Evolutionary conservation across 495 filamentous ascomycete genomes (phyloP).

Genomic region (Antarctomyces pellizariae): DNA sequence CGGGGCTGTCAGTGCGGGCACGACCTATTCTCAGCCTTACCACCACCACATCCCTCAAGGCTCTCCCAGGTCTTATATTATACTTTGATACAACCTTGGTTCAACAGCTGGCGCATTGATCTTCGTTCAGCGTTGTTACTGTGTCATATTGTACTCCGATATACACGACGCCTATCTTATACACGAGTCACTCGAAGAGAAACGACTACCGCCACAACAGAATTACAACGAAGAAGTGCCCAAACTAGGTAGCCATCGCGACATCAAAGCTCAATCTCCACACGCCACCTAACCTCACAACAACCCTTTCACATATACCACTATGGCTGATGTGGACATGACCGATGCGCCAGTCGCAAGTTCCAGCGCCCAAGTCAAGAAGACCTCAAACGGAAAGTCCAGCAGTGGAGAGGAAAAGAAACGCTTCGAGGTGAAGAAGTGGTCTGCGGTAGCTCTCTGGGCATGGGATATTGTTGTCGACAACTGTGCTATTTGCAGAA

Average conservation of each 20-base stretch:
- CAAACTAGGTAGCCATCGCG: background rate
- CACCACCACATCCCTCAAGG: no score
- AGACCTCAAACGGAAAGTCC: constrained; percentile 32
- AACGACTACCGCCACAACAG: background rate
- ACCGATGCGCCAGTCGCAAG: constrained; percentile 47
- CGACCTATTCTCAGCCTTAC: no score
- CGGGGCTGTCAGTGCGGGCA: no score
- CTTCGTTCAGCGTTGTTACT: no score
- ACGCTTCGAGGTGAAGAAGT: constrained; percentile 98
- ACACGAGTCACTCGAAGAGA: background rate
- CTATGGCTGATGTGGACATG: constrained; percentile 96
- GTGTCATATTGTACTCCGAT: constrained; percentile 2
- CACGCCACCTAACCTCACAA: constrained; percentile 4
- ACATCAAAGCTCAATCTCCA: constrained; percentile 1
- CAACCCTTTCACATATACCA: constrained; percentile 11
- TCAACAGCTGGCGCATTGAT: no score
- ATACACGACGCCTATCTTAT: background rate
- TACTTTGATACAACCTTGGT: no score
- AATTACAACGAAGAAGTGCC: background rate
- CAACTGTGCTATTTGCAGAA: constrained; percentile 97
- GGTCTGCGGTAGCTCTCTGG: constrained; percentile 98
- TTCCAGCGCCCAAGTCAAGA: constrained; percentile 21
- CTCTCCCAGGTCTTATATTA: no score
- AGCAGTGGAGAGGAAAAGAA: constrained; percentile 45
- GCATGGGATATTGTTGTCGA: constrained; percentile 99